phyloP scores from a whole-genome alignment of 2,329 filamentous ascomycete genomes.

The Aureobasidium pullulans region DNA sequence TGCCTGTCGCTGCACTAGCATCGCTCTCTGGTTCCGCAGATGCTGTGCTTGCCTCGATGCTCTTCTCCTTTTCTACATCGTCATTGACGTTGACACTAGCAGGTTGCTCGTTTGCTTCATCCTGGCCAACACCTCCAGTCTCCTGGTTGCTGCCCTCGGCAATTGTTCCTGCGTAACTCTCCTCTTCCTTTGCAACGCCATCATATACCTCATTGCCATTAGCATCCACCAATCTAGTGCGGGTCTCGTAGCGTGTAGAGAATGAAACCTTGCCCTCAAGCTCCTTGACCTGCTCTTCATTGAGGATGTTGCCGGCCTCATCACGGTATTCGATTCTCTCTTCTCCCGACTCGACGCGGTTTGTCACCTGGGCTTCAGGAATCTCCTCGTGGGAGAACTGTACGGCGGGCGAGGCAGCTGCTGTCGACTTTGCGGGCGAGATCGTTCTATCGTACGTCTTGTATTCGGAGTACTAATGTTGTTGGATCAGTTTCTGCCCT shows the following conservation, averaged over 20 bases:
- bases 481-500: background rate
- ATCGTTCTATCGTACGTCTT: constrained; percentile 1
- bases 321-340: constrained; percentile 92
- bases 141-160: constrained; percentile 52
- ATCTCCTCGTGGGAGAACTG: constrained; percentile 30
- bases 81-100: constrained; percentile 33
- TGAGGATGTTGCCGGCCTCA: constrained; percentile 81
- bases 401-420: constrained; percentile 28
- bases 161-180: constrained; percentile 39
- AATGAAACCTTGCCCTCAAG: constrained; percentile 92
- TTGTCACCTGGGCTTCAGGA: constrained; percentile 22
- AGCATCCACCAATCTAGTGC: constrained; percentile 74
- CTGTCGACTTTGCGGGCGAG: constrained; percentile 20
- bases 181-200: constrained; percentile 27
- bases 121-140: constrained; percentile 38
- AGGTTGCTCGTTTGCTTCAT: constrained; percentile 32
- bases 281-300: constrained; percentile 73
- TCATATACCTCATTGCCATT: constrained; percentile 67
- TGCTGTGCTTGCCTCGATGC: constrained; percentile 22
- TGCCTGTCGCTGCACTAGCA: constrained; percentile 14
- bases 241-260: constrained; percentile 92
- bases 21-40: constrained; percentile 18
- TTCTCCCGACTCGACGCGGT: constrained; percentile 15
- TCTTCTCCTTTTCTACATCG: constrained; percentile 39
- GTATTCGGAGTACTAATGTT: constrained; percentile 22